phyloP scores from a whole-genome alignment of 306 rosid genomes.

The Purshia tridentata region DNA sequence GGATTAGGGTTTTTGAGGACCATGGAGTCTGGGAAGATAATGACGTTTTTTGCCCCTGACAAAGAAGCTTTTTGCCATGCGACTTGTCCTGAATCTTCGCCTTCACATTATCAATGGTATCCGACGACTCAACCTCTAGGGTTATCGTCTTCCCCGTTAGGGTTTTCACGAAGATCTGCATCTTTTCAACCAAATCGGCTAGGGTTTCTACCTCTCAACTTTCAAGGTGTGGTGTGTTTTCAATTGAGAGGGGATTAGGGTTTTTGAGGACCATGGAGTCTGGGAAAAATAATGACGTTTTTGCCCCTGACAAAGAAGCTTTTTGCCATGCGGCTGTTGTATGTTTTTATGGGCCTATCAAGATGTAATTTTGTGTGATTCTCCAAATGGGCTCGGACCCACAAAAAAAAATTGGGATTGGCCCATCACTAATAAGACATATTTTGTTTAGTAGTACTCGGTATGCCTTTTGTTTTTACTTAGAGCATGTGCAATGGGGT shows the following conservation, averaged over 20 bases:
- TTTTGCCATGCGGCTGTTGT: background rate
- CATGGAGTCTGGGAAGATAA: background rate
- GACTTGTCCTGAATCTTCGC: slow-evolving; percentile 27
- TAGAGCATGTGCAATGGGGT: too few relatives aligned
- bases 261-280: background rate
- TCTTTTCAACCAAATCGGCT: background rate
- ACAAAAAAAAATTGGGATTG: too few relatives aligned
- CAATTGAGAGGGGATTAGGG: background rate
- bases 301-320: background rate
- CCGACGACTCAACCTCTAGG: too few relatives aligned
- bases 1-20: slow-evolving; percentile 7
- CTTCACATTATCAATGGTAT: slow-evolving; percentile 25
- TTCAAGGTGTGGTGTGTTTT: background rate
- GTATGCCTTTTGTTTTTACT: too few relatives aligned
- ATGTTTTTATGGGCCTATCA: background rate
- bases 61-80: background rate
- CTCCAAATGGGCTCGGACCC: background rate
- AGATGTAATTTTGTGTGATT: background rate
- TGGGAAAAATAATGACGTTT: background rate
- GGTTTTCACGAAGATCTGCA: slow-evolving; percentile 40
- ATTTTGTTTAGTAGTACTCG: too few relatives aligned
- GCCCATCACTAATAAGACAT: too few relatives aligned
- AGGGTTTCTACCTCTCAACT: background rate
- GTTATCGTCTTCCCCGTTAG: slow-evolving; percentile 26
- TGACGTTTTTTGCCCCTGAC: background rate